These are phyloP conservation scores for Aspergillus quadrilineatus DNA, from an alignment of 2,329 filamentous ascomycete species.

Conservation along the genomic window DNA sequence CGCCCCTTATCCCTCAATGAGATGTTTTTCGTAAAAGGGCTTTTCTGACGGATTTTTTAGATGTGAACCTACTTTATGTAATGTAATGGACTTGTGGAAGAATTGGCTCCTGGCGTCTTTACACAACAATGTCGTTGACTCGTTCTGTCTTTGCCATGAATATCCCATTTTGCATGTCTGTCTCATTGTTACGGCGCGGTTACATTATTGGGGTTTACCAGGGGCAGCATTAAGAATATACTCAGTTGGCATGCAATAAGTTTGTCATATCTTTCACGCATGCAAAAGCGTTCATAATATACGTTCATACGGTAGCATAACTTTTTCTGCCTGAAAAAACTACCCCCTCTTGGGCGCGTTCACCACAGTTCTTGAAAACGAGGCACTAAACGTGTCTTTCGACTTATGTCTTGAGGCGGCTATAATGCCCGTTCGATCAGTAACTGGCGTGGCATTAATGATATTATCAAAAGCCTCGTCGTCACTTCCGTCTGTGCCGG, in stretches of 20 bases:
- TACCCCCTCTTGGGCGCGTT: conserved; percentile 51
- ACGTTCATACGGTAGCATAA: conserved; percentile 1
- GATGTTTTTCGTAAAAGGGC: conserved; percentile 3
- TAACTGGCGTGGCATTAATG: conserved; percentile 85
- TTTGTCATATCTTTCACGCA: not conserved
- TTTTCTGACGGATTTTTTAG: conserved; percentile 40
- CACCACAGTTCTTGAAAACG: conserved; percentile 51
- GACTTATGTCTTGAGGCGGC: conserved; percentile 58
- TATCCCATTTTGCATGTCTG: not conserved
- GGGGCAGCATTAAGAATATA: not conserved
- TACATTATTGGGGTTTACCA: not conserved
- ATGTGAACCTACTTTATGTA: conserved; percentile 66
- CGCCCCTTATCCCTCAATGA: conserved; percentile 34
- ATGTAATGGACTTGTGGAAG: conserved; percentile 51
- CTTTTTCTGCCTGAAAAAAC: not conserved
- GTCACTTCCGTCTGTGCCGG: conserved; percentile 57
- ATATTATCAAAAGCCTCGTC: conserved; percentile 86
- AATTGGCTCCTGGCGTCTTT: not conserved
- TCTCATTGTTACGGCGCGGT: not conserved
- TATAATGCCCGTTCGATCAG: conserved; percentile 74
- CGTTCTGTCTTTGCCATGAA: not conserved
- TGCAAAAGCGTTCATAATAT: not conserved
- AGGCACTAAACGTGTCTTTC: conserved; percentile 50
- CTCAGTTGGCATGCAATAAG: not conserved
- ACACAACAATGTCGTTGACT: not conserved